Base-by-base conservation (phyloP, 257 asterid genomes). In the Solanum acaule region DNA sequence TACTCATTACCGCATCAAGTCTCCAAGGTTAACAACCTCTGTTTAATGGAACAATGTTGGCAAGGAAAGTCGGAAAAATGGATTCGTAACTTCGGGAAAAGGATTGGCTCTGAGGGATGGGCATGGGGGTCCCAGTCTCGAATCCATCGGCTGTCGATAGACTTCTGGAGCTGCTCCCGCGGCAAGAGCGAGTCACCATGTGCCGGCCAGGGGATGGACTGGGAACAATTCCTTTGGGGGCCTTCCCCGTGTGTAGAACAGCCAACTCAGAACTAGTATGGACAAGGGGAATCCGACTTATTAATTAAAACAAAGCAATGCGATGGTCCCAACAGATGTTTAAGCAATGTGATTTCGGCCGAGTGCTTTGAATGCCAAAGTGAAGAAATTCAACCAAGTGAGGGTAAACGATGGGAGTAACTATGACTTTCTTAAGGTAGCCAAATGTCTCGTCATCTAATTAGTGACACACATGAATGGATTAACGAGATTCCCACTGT, bases 241-340 rank as follows among this genome's bases (percentile, higher is more conserved):
- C n/a, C 65, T 56, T 56, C 25, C 65, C 5, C 25, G 2, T 1
- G 12, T 5, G 25, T 8, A 10, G 25, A 59, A 59, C 12, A 20
- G 0, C 67, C 67, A 20, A 20, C 25, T 20, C 25, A 20, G 12
- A 59, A 20, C 25, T 56, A 23, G 77, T 63, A 63, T 14, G 8
- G 15, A 91, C 92, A 92, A 92, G 93, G 92, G 90, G 90, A 92
- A 93, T 91, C 92, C 88, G 88, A 93, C 92, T 90, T 90, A 92
- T 93, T 92, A 93, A 92, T 93, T 92, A 93, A 93, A 93, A 91
- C 91, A 93, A 91, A 93, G 94, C 93, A 91, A 91, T 93, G 93
- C 89, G 94, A 93, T 91, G 94, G 94, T 93, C 95, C 94, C 90
- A 29, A 70, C 88, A 87, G 92, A 92, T 93, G 93, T 90, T 93